phyloP scores from a whole-genome alignment of 495 filamentous ascomycete genomes.

The Sporormia fimetaria region DNA sequence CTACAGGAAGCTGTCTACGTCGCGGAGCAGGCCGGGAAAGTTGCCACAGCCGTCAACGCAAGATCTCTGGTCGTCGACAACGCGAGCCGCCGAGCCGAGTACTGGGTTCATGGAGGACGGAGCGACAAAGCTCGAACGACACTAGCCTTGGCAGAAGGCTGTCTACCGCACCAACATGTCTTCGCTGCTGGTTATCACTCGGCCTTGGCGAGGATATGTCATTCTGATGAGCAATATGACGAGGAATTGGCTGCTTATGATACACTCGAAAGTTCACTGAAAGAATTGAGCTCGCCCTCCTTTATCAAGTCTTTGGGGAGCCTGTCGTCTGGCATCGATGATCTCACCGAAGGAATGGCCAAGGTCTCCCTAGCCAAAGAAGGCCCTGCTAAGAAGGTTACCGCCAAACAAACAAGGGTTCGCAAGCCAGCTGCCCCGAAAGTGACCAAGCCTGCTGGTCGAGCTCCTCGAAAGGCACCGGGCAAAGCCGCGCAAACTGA shows the following conservation, averaged over 20 bases:
- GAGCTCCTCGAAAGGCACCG: slow-evolving; percentile 2
- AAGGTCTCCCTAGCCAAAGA: slow-evolving; percentile 1
- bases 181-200: slow-evolving; percentile 7
- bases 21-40: slow-evolving; percentile 67
- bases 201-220: slow-evolving; percentile 7
- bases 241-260: slow-evolving; percentile 31
- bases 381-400: neutral
- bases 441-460: neutral
- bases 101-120: slow-evolving; percentile 53
- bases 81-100: slow-evolving; percentile 48
- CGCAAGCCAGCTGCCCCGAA: slow-evolving; percentile 7
- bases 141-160: slow-evolving; percentile 1
- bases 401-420: slow-evolving; percentile 6
- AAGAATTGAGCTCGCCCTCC: slow-evolving; percentile 2
- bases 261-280: slow-evolving; percentile 18
- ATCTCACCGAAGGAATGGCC: slow-evolving; percentile 6
- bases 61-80: slow-evolving; percentile 45
- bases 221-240: slow-evolving; percentile 11
- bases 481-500: neutral
- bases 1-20: slow-evolving; percentile 87
- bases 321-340: slow-evolving; percentile 1
- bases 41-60: slow-evolving; percentile 57
- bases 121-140: slow-evolving; percentile 44
- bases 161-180: slow-evolving; percentile 5
- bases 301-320: slow-evolving; percentile 11